Conservation (phyloP, 139 green algal genomes). For the Raphidocelis subcapitata region DNA sequence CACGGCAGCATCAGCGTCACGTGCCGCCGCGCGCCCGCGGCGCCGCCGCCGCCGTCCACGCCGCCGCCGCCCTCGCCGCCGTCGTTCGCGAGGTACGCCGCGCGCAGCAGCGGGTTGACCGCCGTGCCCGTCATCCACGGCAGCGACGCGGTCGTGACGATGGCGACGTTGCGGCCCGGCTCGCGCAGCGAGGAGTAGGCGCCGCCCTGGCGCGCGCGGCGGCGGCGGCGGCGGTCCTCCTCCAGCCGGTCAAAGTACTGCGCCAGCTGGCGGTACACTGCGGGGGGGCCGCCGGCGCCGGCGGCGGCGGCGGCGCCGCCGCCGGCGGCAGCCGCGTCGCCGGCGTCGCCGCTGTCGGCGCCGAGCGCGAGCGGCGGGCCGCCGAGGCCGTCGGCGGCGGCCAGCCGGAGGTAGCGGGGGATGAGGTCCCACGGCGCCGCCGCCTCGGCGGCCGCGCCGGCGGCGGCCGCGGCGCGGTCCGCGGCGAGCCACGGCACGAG, state of each 20-base stretch:
- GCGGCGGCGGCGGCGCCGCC: not conserved
- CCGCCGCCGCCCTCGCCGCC: constrained; percentile 8
- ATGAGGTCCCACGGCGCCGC: too few species aligned
- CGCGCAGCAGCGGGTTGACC: constrained; percentile 97
- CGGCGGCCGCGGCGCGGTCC: not conserved
- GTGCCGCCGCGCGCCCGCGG: constrained; percentile 30
- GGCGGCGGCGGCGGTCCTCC: not conserved
- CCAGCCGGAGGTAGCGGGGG: too few species aligned
- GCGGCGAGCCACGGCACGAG: constrained; percentile 20
- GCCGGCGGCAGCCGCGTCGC: not conserved
- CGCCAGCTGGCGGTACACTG: constrained; percentile 26
- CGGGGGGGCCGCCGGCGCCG: not conserved
- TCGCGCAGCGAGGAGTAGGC: constrained; percentile 63
- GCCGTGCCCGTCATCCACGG: constrained; percentile 99
- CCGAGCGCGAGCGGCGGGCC: too few species aligned
- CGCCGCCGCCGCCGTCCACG: not conserved
- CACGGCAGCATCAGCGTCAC: constrained; percentile 65
- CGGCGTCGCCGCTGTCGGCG: constrained; percentile 9
- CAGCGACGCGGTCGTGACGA: constrained; percentile 96
- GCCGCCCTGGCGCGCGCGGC: not conserved
- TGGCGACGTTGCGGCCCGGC: constrained; percentile 82
- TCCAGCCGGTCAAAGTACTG: constrained; percentile 45
- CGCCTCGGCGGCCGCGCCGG: not conserved
- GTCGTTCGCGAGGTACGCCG: constrained; percentile 90
- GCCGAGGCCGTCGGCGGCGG: too few species aligned